Evolutionary conservation across 1,139 yeast genomes (phyloP), one percentile per base, ranked within the genome.

Genomic region (Scheffersomyces titani): DNA sequence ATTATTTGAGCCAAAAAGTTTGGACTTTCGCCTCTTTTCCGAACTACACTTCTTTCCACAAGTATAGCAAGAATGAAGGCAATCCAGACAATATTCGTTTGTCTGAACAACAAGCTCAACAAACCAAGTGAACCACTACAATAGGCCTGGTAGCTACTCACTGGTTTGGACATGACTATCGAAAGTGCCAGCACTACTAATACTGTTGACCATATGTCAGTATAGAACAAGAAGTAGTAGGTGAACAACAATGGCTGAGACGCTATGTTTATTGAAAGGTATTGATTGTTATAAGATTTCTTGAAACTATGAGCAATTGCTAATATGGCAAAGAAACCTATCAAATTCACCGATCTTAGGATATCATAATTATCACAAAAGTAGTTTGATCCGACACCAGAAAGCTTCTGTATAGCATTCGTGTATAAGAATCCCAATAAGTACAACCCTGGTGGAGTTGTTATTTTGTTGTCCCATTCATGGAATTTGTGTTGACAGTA

Each of bases 391-490:
- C 62, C 52, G 53, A 70, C 47, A 30, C 63, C 57, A 47, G 69
- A 53, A 30, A 69, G 24, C 50, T 63, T 47, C 55, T 66, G 63
- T 48, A 77, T 49, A 1, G 73, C 24, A 58, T 79, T 71, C 51
- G 81, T 70, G 65, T 79, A 85, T 5, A 73, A 54, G 60, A 80
- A 81, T 1, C 93, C 96, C 11, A 92, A 65, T 9, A 81, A 61
- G 67, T 94, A 94, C 46, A 94, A 75, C 0, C 99, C 99, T 1
- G 99, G 99, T 1, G 99, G 99, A 0, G 99, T 94, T 3, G 99
- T 94, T 69, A 96, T 92, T 69, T 93, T 94, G 45, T 86, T 80
- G 70, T 94, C 94, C 98, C 98, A 94, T 1, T 76, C 66, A 16
- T 61, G 59, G 73, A 87, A 92, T 52, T 84, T 75, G 13, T 88